Evolutionary conservation across 768 basidiomycete genomes (phyloP).

Genomic region (Kwoniella mangroviensis): DNA sequence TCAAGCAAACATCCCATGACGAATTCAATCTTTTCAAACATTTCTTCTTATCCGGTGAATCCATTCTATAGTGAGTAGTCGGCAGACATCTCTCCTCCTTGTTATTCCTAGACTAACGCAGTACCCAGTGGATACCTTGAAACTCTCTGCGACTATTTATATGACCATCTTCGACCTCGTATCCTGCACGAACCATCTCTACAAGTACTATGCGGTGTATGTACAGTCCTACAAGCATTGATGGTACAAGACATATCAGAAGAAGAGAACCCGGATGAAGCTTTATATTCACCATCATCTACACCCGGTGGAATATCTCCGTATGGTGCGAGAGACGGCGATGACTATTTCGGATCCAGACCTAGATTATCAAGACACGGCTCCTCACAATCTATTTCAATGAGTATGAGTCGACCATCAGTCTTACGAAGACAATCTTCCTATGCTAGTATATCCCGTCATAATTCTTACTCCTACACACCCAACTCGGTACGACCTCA

Average conservation of each 20-base stretch:
- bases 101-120: neutral
- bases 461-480: neutral
- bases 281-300: constrained; percentile 17
- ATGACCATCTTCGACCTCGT: constrained; percentile 92
- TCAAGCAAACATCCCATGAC: constrained; percentile 87
- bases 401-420: constrained; percentile 8
- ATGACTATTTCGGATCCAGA: constrained; percentile 31
- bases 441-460: constrained; percentile 15
- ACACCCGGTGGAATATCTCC: constrained; percentile 22
- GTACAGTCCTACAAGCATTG: constrained; percentile 91
- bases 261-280: constrained; percentile 30
- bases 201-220: constrained; percentile 87
- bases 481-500: constrained; percentile 3
- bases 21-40: constrained; percentile 84
- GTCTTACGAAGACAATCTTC: constrained; percentile 21
- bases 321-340: constrained; percentile 6
- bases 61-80: constrained; percentile 68
- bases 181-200: constrained; percentile 91
- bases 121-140: constrained; percentile 78
- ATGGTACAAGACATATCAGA: constrained; percentile 81
- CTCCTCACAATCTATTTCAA: constrained; percentile 14
- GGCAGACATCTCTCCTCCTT: too few species aligned
- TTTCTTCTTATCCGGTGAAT: constrained; percentile 86
- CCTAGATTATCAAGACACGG: constrained; percentile 13
- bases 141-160: constrained; percentile 87